phyloP scores from a whole-genome alignment of 495 filamentous ascomycete species.

The Cenococcum geophilum region DNA sequence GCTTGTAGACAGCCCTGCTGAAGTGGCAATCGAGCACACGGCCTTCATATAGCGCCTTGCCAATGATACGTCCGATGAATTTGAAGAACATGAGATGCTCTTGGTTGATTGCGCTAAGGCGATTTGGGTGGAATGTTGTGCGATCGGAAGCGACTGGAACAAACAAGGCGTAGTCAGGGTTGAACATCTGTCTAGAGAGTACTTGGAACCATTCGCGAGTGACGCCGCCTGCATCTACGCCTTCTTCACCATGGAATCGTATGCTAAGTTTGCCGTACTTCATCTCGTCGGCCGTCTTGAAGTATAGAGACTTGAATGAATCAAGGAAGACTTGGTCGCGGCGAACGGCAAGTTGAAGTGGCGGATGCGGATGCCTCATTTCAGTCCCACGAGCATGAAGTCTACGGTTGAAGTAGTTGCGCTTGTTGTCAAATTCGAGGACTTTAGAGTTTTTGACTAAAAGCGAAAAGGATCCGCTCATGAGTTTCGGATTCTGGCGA shows the following conservation, averaged over 20 bases:
- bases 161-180: conserved; percentile 94
- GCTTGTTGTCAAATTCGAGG: conserved; percentile 98
- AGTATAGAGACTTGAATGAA: conserved; percentile 92
- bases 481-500: conserved; percentile 90
- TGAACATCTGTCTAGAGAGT: conserved; percentile 96
- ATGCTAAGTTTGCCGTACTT: conserved; percentile 98
- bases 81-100: conserved; percentile 99
- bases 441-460: conserved; percentile 98
- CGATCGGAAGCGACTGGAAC: conserved; percentile 95
- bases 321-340: conserved; percentile 97
- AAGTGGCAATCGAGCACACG: conserved; percentile 98
- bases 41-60: conserved; percentile 95
- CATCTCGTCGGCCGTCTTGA: conserved; percentile 90
- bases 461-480: conserved; percentile 94
- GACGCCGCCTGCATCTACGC: conserved; percentile 95
- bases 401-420: conserved; percentile 94
- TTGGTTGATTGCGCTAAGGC: conserved; percentile 82
- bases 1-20: conserved; percentile 95
- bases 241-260: conserved; percentile 94
- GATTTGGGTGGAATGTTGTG: conserved; percentile 98
- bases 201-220: conserved; percentile 99
- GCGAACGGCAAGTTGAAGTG: conserved; percentile 83
- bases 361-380: conserved; percentile 58
- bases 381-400: conserved; percentile 70
- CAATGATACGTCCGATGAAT: conserved; percentile 97